Base-by-base conservation (phyloP, 495 filamentous ascomycete genomes). In the Aspergillus bridgeri region DNA sequence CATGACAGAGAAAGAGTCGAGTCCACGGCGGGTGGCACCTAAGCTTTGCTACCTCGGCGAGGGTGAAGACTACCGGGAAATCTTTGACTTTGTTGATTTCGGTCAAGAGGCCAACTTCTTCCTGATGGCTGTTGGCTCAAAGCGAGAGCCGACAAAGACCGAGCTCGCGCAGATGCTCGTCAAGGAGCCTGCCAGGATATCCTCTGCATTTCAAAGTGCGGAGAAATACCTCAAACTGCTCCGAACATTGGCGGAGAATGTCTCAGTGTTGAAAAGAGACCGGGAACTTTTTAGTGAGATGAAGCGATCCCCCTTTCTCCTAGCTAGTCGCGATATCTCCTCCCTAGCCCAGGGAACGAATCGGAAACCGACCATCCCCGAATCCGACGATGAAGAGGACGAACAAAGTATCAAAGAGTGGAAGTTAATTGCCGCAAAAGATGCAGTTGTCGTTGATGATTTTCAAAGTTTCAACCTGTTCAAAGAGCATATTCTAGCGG, bases 51-150 rank as follows among this genome's bases (percentile, higher is more conserved):
- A 94, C 71, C 79, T 98, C 6, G 86, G 87, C 21, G 87, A 89
- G 21, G 82, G 80, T 22, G 86, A 86, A 56, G 76, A 85, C 20
- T 98, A 92, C 62, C 86, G 82, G 42, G 90, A 94, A 24, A 91
- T 99, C 18, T 96, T 98, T 60, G 92, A 97, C 68, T 99, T 96
- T 72, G 91, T 98, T 4, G 89, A 97, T 68, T 97, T 96, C 72
- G 91, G 92, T 3, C 69, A 80, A 51, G 84, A 92, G 64, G 93
- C 91, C 3, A 96, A 98, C 63, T 75, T 87, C 0, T 98, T 99
- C 65, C 76, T 99, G 6, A 78, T 91, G 62, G 86, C 87, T 51
- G 88, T 90, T 54, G 95, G 95, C 3, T 91, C 91, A 4, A 97
- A 93, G 67, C 82, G 84, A 52, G 93, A 98, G 66, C 95, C 95